These are phyloP conservation scores for Alisma plantagoaquatica DNA, from an alignment of 106 monocot species.

Conservation along the genomic window DNA sequence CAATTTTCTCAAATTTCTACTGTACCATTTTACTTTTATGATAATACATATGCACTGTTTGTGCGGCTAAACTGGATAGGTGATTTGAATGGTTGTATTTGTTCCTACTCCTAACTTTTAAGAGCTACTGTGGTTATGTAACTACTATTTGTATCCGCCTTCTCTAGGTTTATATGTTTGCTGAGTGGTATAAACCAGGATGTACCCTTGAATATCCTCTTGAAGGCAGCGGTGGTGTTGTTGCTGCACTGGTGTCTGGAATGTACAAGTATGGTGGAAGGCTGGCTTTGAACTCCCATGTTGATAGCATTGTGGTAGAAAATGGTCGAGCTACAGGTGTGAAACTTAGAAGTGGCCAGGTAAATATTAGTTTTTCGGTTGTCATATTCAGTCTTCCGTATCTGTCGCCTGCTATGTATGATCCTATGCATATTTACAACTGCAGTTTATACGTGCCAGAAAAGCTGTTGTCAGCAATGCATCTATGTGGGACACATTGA, in stretches of 20 bases:
- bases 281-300: slow-evolving; percentile 60
- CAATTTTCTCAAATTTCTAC: too few relatives aligned
- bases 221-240: slow-evolving; percentile 61
- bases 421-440: too few relatives aligned
- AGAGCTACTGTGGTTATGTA: too few relatives aligned
- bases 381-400: too few relatives aligned
- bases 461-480: slow-evolving; percentile 98
- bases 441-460: slow-evolving; percentile 75
- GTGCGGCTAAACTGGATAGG: too few relatives aligned
- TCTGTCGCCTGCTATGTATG: too few relatives aligned
- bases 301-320: slow-evolving; percentile 69
- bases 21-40: too few relatives aligned
- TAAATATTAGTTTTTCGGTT: too few relatives aligned
- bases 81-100: too few relatives aligned
- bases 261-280: slow-evolving; percentile 88
- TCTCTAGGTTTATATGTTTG: slow-evolving; percentile 93
- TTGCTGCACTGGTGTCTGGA: slow-evolving; percentile 69
- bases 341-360: slow-evolving; percentile 70
- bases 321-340: slow-evolving; percentile 84
- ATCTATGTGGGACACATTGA: slow-evolving; percentile 94
- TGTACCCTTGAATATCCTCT: slow-evolving; percentile 84
- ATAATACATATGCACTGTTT: too few relatives aligned
- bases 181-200: slow-evolving; percentile 98
- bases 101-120: too few relatives aligned
- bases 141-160: background rate